These are phyloP conservation scores for Pelargonium nanum DNA, from an alignment of 345 rosid genomes.

Conservation along the genomic window DNA sequence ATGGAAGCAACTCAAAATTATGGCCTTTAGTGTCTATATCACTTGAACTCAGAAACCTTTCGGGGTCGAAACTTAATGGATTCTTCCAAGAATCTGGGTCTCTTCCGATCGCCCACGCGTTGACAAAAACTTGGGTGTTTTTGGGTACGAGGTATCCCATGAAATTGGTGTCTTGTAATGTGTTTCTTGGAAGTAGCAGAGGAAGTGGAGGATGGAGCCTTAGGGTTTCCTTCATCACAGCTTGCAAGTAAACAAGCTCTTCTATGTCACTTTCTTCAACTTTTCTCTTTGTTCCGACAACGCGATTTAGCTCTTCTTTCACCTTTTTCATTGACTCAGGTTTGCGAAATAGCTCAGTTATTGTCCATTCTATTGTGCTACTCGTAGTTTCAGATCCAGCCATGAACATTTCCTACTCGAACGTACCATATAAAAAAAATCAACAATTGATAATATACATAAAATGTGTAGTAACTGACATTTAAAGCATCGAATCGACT, in stretches of 20 bases:
- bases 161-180: background rate
- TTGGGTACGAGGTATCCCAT: conserved; percentile 4
- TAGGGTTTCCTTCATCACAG: conserved; percentile 10
- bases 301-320: conserved; percentile 3
- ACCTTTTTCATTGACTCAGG: conserved; percentile 3
- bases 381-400: conserved; percentile 1
- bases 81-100: background rate
- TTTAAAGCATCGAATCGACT: too few relatives aligned
- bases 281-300: conserved; percentile 4
- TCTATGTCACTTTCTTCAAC: conserved; percentile 8
- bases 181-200: background rate
- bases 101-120: conserved; percentile 8
- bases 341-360: conserved; percentile 6
- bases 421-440: too few relatives aligned
- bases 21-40: too few relatives aligned
- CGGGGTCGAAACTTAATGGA: background rate
- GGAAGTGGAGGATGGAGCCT: conserved; percentile 3
- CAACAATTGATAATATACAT: too few relatives aligned
- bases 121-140: conserved; percentile 5
- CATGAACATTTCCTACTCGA: background rate
- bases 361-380: background rate
- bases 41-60: background rate
- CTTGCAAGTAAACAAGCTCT: conserved; percentile 5
- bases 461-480: too few relatives aligned
- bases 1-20: background rate